phyloP scores from a whole-genome alignment of 2,329 filamentous ascomycete species.

The Pezicula radicicola region DNA sequence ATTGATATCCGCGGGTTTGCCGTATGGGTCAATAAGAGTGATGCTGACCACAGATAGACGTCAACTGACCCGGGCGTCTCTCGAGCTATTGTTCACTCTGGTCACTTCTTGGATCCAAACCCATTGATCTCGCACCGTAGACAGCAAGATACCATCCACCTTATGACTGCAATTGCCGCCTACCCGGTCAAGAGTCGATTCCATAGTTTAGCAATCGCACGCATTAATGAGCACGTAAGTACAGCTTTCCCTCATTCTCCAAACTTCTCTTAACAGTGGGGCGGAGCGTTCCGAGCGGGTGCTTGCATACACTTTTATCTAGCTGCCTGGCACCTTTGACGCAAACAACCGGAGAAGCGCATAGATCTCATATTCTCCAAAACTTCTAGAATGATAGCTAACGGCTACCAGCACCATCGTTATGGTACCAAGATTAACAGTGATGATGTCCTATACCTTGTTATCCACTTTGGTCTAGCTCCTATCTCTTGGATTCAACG shows the following conservation, averaged over 20 bases:
- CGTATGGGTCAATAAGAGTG: too few species aligned
- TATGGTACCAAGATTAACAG: constrained; percentile 11
- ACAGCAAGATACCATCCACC: constrained; percentile 8
- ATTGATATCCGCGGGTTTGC: too few species aligned
- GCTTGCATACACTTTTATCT: too few species aligned
- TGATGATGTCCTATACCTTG: constrained; percentile 12
- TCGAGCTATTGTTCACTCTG: constrained; percentile 8
- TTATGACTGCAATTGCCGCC: constrained; percentile 6
- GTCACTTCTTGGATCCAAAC: constrained; percentile 10
- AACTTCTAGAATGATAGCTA: too few species aligned
- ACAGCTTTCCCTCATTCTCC: not conserved
- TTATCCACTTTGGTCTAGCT: constrained; percentile 8
- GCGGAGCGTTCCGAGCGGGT: too few species aligned
- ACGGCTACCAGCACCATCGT: constrained; percentile 6
- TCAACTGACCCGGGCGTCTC: constrained; percentile 11
- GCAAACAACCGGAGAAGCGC: too few species aligned
- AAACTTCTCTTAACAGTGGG: not conserved
- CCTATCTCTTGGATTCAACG: constrained; percentile 7
- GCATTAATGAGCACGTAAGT: constrained; percentile 13
- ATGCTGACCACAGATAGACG: constrained; percentile 1
- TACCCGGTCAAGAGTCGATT: constrained; percentile 5
- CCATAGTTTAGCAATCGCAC: constrained; percentile 7
- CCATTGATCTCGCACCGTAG: constrained; percentile 9
- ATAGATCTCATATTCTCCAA: too few species aligned
- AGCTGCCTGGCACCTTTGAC: too few species aligned